Percentiles rank a stretch among this genome's conserved stretches.
phyloP scores from a whole-genome alignment of 305 asterid species.

The Solanum hybrid region DNA sequence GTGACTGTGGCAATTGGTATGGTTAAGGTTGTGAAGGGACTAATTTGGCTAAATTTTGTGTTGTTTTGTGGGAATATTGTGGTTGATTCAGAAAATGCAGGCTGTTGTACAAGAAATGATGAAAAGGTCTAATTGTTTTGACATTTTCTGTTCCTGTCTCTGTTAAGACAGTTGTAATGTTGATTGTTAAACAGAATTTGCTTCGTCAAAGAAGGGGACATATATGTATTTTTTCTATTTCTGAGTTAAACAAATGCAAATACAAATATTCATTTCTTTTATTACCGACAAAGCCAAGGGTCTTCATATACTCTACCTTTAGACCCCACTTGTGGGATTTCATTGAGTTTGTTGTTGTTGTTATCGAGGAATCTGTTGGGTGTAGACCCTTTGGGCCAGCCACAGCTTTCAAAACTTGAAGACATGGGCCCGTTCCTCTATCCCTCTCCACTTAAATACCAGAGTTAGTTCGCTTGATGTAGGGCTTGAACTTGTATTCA shows the following conservation, averaged over 20 bases:
- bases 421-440: neutral
- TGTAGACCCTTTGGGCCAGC: neutral
- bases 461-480: neutral
- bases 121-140: constrained; percentile 11
- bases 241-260: neutral
- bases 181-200: neutral
- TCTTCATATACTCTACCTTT: neutral
- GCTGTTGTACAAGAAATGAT: neutral
- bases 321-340: neutral
- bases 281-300: neutral
- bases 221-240: neutral
- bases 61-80: constrained; percentile 21
- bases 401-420: neutral
- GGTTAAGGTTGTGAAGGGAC: constrained; percentile 26
- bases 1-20: constrained; percentile 38
- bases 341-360: neutral
- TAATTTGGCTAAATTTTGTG: constrained; percentile 17
- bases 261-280: neutral
- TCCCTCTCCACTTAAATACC: neutral
- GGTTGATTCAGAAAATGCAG: neutral
- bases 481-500: neutral
- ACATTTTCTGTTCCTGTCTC: neutral
- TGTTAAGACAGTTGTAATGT: neutral
- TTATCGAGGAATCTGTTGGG: neutral
- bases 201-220: neutral